phyloP scores from a whole-genome alignment of 352 stramenopile species.

The Blastocystis sp. region DNA sequence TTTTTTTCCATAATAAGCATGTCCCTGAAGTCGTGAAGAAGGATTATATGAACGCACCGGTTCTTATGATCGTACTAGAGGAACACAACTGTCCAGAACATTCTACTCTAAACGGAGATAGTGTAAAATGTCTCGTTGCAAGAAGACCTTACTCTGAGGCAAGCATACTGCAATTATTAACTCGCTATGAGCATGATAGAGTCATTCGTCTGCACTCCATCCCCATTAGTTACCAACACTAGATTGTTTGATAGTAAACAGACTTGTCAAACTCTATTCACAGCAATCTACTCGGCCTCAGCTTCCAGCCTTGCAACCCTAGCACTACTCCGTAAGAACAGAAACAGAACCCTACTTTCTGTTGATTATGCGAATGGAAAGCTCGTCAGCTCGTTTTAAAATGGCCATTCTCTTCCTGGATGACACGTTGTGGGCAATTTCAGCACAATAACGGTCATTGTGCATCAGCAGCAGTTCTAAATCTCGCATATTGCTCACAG shows the following conservation, averaged over 20 bases:
- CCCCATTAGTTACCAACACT: not conserved
- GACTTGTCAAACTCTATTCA: not conserved
- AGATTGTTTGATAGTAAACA: not conserved
- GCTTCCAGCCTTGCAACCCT: not conserved
- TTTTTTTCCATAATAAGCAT: constrained; percentile 26
- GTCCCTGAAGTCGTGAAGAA: constrained; percentile 31
- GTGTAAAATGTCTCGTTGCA: too few relatives aligned
- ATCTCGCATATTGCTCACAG: constrained; percentile 95
- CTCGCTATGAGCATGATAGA: not conserved
- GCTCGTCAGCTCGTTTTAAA: constrained; percentile 91
- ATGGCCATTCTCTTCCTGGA: constrained; percentile 91
- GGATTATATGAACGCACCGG: not conserved
- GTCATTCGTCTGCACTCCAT: constrained; percentile 6
- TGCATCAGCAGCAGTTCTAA: constrained; percentile 92
- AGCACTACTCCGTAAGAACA: not conserved
- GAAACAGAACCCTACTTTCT: constrained; percentile 62
- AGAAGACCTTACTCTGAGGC: too few relatives aligned
- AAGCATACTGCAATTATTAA: too few relatives aligned
- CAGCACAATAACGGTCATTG: constrained; percentile 95
- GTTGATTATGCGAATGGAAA: constrained; percentile 96
- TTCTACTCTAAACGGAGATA: too few relatives aligned
- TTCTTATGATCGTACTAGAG: not conserved
- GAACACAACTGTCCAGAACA: not conserved
- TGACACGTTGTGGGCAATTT: constrained; percentile 95
- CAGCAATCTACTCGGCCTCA: not conserved